Evolutionary conservation across 2,329 filamentous ascomycete species (phyloP).

Genomic region (Ophiosphaerella herpotricha): DNA sequence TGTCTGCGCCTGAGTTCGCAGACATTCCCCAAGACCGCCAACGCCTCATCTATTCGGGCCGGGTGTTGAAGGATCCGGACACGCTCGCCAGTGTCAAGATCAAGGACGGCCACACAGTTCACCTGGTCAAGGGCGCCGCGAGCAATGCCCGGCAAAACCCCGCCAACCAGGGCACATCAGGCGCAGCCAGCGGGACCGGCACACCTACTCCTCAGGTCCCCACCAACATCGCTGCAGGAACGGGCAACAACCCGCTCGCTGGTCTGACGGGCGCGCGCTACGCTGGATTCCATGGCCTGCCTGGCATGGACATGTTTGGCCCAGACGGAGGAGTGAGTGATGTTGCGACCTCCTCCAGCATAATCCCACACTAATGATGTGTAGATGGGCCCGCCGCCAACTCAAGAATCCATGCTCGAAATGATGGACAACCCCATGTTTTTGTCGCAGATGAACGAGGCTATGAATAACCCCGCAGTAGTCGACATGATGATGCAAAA

Average conservation of each 20-base stretch:
- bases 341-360: neutral
- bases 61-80: slow-evolving; percentile 94
- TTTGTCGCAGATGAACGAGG: slow-evolving; percentile 87
- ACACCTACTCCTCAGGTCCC: slow-evolving; percentile 66
- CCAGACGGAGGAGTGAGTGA: slow-evolving; percentile 89
- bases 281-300: slow-evolving; percentile 87
- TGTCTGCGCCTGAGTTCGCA: slow-evolving; percentile 79
- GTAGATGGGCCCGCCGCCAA: slow-evolving; percentile 90
- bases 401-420: slow-evolving; percentile 77
- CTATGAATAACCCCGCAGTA: slow-evolving; percentile 91
- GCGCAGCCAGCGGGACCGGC: slow-evolving; percentile 43
- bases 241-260: slow-evolving; percentile 83
- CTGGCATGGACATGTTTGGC: slow-evolving; percentile 86
- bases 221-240: slow-evolving; percentile 77
- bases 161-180: slow-evolving; percentile 52
- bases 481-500: slow-evolving; percentile 75
- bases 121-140: slow-evolving; percentile 93
- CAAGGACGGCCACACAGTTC: slow-evolving; percentile 92
- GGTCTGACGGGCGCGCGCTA: slow-evolving; percentile 91
- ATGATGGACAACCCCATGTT: slow-evolving; percentile 90
- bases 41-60: slow-evolving; percentile 94
- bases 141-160: slow-evolving; percentile 73
- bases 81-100: slow-evolving; percentile 87
- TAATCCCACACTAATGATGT: slow-evolving; percentile 19
- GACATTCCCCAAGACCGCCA: slow-evolving; percentile 87